Base-by-base conservation (phyloP, 225 moss, liverwort and hornwort genomes). In the Physcomitrellopsis africana region DNA sequence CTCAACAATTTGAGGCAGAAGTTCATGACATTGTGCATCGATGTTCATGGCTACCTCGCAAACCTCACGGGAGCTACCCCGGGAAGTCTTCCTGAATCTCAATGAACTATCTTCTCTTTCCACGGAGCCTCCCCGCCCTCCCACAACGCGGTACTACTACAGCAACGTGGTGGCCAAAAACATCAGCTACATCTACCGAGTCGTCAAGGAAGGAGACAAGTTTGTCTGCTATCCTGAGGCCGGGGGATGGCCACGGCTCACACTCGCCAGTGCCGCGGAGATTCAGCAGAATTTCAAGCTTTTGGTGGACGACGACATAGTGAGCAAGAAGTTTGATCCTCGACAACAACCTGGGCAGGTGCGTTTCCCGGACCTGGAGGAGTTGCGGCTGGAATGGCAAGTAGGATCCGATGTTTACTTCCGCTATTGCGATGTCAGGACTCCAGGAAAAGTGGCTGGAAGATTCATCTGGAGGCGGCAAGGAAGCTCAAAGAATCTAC, bases 111-210 rank as follows among this genome's bases (percentile, higher is more conserved):
- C 67, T 1, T 67, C 61, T 19, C 27, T 43, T 44, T 29, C 80
- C 22, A 65, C 66, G 1, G 74, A 84, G 70, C 85, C 85, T 24
- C 88, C 88, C 0, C 70, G 46, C 9, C 74, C 83, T 42, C 89
- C 86, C 1, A 69, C 43, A 12, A 77, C 75, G 51, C 67, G 70
- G 14, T 83, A 81, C 71, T 89, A 81, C 72, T 86, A 81, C 70
- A 86, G 86, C 81, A 86, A 69, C 55, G 81, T 68, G 51, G 73
- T 70, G 41, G 82, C 83, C 4, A 56, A 62, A 26, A 71, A 78
- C 51, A 66, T 89, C 11, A 79, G 83, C 61, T 89, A 74, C 86
- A 79, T 84, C 47, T 89, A 89, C 77, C 79, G 83, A 12, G 86
- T 89, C 15, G 77, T 84, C 41, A 66, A 74, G 66, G 55, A 70